Base-by-base conservation (phyloP, 257 asterid species). In the Echium plantagineum region DNA sequence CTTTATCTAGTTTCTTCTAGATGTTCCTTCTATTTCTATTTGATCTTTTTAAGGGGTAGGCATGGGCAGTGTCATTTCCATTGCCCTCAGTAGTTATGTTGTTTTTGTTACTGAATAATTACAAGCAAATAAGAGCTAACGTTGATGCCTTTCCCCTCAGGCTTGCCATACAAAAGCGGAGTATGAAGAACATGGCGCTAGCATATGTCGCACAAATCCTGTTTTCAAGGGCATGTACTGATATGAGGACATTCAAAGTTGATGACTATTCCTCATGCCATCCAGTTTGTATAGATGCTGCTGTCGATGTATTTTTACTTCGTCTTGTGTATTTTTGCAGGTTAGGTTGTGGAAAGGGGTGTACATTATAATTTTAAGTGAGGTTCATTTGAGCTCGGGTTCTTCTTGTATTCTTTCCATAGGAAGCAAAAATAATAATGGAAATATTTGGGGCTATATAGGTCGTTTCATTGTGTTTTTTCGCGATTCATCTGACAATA, bases 161-260 rank as follows among this genome's bases (percentile, higher is more conserved):
- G 95, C 97, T 68, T 93, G 97, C 77, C 98, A 93, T 74, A 88
- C 97, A 18, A 93, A 93, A 78, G 94, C 89, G n/a, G 94, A 93
- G 76, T 91, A 91, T 13, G 98, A 93, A 72, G 98, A 93, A 77
- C 69, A 53, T 70, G 97, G 98, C 58, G 97, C 97, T 48, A 93
- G 93, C 80, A 93, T 93, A 71, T 93, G 98, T 83, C 81, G 95
- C 48, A 84, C 97, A 10, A 93, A 86, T 70, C 98, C 97, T 58
- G 84, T 93, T 61, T 93, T 93, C 71, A 93, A 93, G 74, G 98
- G 98, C 69, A 93, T 91, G 98, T 88, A 82, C 65, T 91, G 76
- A 91, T 58, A 20, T 32, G 54, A 70, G 57, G 62, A 56, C 56
- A 10, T 66, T 58, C 57, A 42, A 28, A 60, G 65, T 48, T 60